These are phyloP conservation scores for Solanum chiquidenum DNA, from an alignment of 257 asterid genomes.

Conservation along the genomic window DNA sequence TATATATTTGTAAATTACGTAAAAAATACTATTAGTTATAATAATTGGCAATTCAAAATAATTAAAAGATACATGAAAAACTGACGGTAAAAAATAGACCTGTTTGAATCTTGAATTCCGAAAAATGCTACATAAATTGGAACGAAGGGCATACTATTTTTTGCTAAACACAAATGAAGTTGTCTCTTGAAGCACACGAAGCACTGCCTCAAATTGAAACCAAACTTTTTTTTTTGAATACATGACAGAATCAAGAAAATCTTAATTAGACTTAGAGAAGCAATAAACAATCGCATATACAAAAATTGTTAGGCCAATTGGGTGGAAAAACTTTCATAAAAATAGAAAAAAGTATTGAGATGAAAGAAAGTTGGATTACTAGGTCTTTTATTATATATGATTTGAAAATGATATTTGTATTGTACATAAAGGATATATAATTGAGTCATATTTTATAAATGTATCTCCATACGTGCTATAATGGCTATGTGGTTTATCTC, in stretches of 20 bases:
- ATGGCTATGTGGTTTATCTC: background rate
- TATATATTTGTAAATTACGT: too few relatives aligned
- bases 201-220: background rate
- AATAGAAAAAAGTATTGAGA: background rate
- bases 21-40: too few relatives aligned
- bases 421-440: background rate
- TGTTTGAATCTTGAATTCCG: too few relatives aligned
- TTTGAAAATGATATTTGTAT: background rate
- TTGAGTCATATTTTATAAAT: background rate
- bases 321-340: background rate
- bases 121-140: too few relatives aligned
- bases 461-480: background rate
- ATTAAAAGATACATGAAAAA: too few relatives aligned
- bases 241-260: background rate
- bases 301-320: background rate
- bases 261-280: background rate
- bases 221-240: background rate
- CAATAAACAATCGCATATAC: background rate
- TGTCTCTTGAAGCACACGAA: background rate
- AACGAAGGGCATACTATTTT: background rate
- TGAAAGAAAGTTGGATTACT: background rate
- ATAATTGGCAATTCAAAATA: too few relatives aligned
- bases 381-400: background rate
- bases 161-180: background rate
- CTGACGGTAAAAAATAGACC: too few relatives aligned